Evolutionary conservation across 2,329 filamentous ascomycete genomes (phyloP), one percentile per base, ranked within the genome.

Genomic region (Fusarium austroafricanum): DNA sequence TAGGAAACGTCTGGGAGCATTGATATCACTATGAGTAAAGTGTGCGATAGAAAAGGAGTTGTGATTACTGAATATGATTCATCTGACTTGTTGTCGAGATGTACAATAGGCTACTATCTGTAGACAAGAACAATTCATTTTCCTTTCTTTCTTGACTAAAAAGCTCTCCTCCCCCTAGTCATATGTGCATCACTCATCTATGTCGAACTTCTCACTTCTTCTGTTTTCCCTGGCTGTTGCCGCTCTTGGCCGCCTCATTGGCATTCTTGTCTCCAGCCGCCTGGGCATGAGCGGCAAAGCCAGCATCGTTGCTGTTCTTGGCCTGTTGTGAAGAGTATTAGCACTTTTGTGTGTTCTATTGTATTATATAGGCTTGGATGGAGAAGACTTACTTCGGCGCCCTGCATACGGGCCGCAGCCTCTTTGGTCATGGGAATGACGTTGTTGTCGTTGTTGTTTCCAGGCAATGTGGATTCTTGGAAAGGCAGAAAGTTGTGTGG

Each of bases 231-330:
- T 64, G 43, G 7, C n/a, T 38, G 6, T 49, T 35, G 14, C 14
- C 26, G 10, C 18, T 35, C 43, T 44, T 21, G 6, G 29, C 26
- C 12, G 21, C 31, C 26, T 29, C n/a, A 23, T 37, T 26, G 18
- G 43, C 40, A 17, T 44, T 29, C n/a, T 47, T 45, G 44, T 56
- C 53, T 14, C 29, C 29, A 20, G 57, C 56, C 10, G 35, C 6
- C 47, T 66, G 53, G 11, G 61, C 68, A 33, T 33, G 15, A n/a
- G 15, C 5, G 35, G 51, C 33, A n/a, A 71, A 68, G 10, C 23
- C 38, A 1, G 35, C 5, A 5, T 66, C 21, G 20, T 54, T 70
- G 11, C 47, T 43, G 4, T n/a, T 17, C 39, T 61, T 67, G 43
- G 49, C 64, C 55, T 63, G n/a, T 15, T 17, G 4, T 7, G 3